phyloP scores from a whole-genome alignment of 1,139 yeast genomes.

The Yamadazyma atlantica region DNA sequence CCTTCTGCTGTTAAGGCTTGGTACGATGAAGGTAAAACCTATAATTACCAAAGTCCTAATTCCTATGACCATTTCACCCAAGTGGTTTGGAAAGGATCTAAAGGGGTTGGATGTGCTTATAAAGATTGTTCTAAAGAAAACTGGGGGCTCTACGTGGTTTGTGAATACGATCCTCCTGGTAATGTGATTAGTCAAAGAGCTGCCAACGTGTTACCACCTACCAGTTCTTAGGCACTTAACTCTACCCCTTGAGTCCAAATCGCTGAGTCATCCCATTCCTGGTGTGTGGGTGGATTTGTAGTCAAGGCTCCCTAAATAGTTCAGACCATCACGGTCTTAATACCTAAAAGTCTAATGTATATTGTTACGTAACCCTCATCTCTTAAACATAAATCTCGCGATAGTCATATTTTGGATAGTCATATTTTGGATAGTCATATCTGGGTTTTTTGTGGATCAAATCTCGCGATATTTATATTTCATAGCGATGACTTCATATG shows the following conservation, averaged over 20 bases:
- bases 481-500: too few relatives aligned
- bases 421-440: too few relatives aligned
- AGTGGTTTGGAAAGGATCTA: constrained; percentile 74
- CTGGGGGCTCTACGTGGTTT: constrained; percentile 53
- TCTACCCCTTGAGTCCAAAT: too few relatives aligned
- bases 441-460: too few relatives aligned
- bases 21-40: constrained; percentile 68
- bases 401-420: not conserved
- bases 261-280: too few relatives aligned
- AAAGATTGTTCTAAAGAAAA: constrained; percentile 46
- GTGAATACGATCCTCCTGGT: constrained; percentile 55
- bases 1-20: constrained; percentile 70
- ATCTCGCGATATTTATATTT: too few relatives aligned
- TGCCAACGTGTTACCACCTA: constrained; percentile 48
- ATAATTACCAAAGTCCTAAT: constrained; percentile 46
- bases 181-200: constrained; percentile 48
- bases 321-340: too few relatives aligned
- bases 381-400: too few relatives aligned
- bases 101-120: constrained; percentile 75
- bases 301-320: too few relatives aligned
- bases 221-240: too few relatives aligned
- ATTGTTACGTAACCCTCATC: not conserved
- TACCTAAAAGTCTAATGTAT: not conserved
- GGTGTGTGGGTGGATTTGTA: too few relatives aligned
- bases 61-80: constrained; percentile 79